phyloP scores from a whole-genome alignment of 768 basidiomycete genomes.

The Rhizopogon vesiculosus region DNA sequence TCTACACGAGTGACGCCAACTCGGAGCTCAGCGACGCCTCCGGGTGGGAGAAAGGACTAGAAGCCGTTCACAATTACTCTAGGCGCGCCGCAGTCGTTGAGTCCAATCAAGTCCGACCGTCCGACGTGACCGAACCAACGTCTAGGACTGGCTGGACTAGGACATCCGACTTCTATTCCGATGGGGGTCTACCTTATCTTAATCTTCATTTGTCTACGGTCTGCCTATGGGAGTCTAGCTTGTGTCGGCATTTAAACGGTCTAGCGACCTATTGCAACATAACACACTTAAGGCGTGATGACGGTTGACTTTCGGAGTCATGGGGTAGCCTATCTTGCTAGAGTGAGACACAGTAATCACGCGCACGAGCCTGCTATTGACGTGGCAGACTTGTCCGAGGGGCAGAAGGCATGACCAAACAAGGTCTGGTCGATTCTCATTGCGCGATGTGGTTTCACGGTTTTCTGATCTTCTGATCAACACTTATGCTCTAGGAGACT shows the following conservation, averaged over 20 bases:
- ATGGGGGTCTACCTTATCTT: no score
- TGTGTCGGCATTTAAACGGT: background rate
- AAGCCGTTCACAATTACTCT: background rate
- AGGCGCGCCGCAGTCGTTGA: no score
- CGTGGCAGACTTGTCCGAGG: slow-evolving; percentile 39
- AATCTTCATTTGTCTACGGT: no score
- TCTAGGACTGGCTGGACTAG: no score
- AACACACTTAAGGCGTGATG: background rate
- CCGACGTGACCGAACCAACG: no score
- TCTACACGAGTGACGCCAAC: slow-evolving; percentile 49
- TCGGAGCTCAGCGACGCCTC: slow-evolving; percentile 31
- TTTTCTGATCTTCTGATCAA: background rate
- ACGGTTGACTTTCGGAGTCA: no score
- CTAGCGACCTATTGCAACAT: background rate
- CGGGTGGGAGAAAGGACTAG: slow-evolving; percentile 9
- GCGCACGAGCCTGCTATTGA: slow-evolving; percentile 26
- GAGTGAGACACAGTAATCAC: slow-evolving; percentile 9
- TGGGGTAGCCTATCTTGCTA: no score
- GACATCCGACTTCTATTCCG: background rate
- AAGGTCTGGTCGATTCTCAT: background rate
- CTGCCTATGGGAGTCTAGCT: no score
- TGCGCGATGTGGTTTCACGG: background rate
- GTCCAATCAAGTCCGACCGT: no score
- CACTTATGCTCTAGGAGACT: no score
- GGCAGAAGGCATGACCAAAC: slow-evolving; percentile 14